Evolutionary conservation across 2,329 filamentous ascomycete genomes (phyloP), one percentile per base, ranked within the genome.

Genomic region (Ceratocystis huliohia): DNA sequence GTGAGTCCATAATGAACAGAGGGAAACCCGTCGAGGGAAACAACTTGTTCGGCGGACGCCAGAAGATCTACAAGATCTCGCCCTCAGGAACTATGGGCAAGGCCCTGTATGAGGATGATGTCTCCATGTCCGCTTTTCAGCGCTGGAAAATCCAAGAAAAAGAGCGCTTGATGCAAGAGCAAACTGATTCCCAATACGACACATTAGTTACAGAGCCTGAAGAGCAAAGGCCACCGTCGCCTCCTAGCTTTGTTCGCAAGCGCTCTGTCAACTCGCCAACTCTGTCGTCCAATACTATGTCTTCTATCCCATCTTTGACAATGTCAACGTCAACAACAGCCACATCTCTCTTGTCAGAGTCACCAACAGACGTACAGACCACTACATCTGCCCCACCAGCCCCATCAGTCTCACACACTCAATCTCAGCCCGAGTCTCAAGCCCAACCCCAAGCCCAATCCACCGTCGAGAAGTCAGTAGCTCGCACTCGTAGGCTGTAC

Each of bases 21-120:
- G 80, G 88, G 6, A 87, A 92, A 71, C 91, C 90, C 0, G 86
- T 84, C 1, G 93, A 97, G 73, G 91, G 93, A 59, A 99, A 97
- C 73, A 88, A 89, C 70, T 76, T 99, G 66, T 99, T 99, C 75
- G 94, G 94, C 67, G 94, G 94, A 17, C 85, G 94, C 57, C 94
- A 97, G 74, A 97, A 97, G 77, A 87, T 97, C 46, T 97, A 95
- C 76, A 92, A 91, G 74, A 89, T 96, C 69, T 81, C 88, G 0
- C 79, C 78, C 2, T 80, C 80, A 30, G 74, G 75, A 22, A 73
- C 73, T 15, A 80, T 59, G 88, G 89, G 82, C 28, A 86, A 84
- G 69, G 81, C 86, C 0, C 75, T 96, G 1, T 97, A 96, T 72
- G 91, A 95, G 30, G 87, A 94, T 70, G 94, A 99, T 74, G 83